Evolutionary conservation across 1,284 basidiomycete species (phyloP), one percentile per base, ranked within the genome.

Genomic region (Cutaneotrichosporon cutaneum): DNA sequence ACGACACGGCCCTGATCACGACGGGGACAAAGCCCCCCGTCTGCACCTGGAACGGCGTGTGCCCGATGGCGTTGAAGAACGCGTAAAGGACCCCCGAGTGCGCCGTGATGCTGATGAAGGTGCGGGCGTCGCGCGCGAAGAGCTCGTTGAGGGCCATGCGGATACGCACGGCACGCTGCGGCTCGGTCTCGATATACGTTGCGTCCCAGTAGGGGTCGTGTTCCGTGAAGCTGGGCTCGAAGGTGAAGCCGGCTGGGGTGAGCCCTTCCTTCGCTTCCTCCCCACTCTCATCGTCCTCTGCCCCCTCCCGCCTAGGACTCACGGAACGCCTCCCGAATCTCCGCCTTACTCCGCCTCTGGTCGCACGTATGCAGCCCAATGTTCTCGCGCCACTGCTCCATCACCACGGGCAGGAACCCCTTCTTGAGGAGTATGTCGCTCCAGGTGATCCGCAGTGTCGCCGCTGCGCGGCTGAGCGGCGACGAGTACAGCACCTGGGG

Each of bases 281-380:
- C n/a, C n/a, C n/a, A n/a, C n/a, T n/a, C n/a, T n/a, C n/a, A 30
- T 30, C 30, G 4, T 30, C 30, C 35, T 36, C 35, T 36, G 11
- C 11, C 4, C 11, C 2, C 39, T 14, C 14, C 13, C 13, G 24
- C n/a, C n/a, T n/a, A 11, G 16, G 11, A 58, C 64, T 27, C 56
- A 67, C 65, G 74, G 62, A 69, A 75, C 0, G 55, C 39, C 22
- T 53, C 27, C 0, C 51, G 54, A 16, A 77, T 61, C 22, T 68
- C 47, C 10, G 66, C 61, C 60, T 72, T 72, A 54, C 61, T 67
- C n/a, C 65, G 68, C 10, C 76, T 61, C 57, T 70, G 33, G 47
- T 77, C 77, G 65, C 77, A 76, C 53, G 72, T 76, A 48, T 76
- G 74, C 10, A 74, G 60, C 4, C 74, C 74, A 44, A 71, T 70